phyloP scores from a whole-genome alignment of 2,329 filamentous ascomycete species.

The Zasmidium cellare region DNA sequence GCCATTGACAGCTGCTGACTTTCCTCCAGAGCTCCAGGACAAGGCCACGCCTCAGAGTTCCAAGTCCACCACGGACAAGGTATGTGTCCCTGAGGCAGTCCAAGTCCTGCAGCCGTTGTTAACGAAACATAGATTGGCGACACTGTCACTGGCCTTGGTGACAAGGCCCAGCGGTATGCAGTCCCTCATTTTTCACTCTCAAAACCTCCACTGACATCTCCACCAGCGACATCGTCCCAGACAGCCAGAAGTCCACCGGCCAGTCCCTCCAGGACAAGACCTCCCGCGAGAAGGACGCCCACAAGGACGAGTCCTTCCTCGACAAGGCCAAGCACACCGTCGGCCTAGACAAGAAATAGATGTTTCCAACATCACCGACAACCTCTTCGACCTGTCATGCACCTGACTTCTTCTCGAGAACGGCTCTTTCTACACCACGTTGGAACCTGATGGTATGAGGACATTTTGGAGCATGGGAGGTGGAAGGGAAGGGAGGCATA shows the following conservation, averaged over 20 bases:
- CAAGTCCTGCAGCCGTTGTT: too few relatives aligned
- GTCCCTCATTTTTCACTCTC: not conserved
- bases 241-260: slow-evolving; percentile 55
- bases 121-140: slow-evolving; percentile 42
- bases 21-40: slow-evolving; percentile 53
- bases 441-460: not conserved
- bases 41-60: slow-evolving; percentile 58
- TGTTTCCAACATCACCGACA: not conserved
- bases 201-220: slow-evolving; percentile 23
- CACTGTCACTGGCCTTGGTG: slow-evolving; percentile 54
- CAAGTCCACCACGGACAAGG: slow-evolving; percentile 63
- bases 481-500: not conserved
- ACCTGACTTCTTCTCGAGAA: not conserved
- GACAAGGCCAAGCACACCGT: slow-evolving; percentile 52
- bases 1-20: slow-evolving; percentile 23
- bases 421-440: not conserved
- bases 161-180: slow-evolving; percentile 46
- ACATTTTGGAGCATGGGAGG: not conserved
- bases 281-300: slow-evolving; percentile 47
- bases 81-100: slow-evolving; percentile 27
- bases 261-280: slow-evolving; percentile 55
- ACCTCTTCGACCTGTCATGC: not conserved
- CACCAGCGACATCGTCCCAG: slow-evolving; percentile 49
- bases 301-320: slow-evolving; percentile 38
- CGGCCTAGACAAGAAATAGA: slow-evolving; percentile 42